Percentiles rank a stretch among this genome's conserved stretches.
Conservation (phyloP, 1,284 basidiomycete species). For the Ceratobasidium sp. region DNA sequence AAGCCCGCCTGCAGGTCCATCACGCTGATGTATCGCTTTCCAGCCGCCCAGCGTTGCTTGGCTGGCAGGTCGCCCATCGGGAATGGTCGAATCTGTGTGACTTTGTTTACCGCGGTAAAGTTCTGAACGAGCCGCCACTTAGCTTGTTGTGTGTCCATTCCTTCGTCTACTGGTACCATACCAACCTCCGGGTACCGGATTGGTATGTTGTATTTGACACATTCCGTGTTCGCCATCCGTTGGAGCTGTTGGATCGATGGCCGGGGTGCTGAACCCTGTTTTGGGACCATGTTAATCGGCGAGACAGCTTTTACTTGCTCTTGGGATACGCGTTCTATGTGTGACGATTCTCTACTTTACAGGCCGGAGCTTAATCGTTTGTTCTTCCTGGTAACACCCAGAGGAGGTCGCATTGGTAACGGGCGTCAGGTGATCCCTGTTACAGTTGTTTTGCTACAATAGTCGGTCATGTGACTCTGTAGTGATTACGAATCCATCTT, state of each 20-base stretch:
- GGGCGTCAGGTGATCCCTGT: too few species aligned
- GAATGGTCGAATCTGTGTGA: slow-evolving; percentile 43
- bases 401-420: too few species aligned
- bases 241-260: slow-evolving; percentile 33
- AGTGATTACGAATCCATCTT: too few species aligned
- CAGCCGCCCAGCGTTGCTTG: slow-evolving; percentile 35
- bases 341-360: too few species aligned
- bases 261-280: slow-evolving; percentile 36
- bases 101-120: slow-evolving; percentile 45
- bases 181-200: background rate
- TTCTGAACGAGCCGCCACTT: slow-evolving; percentile 46
- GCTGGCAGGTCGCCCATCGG: slow-evolving; percentile 28
- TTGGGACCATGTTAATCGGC: slow-evolving; percentile 44
- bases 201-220: background rate
- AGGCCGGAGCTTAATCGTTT: too few species aligned
- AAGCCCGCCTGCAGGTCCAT: slow-evolving; percentile 41
- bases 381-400: too few species aligned
- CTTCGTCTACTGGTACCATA: background rate
- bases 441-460: too few species aligned
- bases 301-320: slow-evolving; percentile 44
- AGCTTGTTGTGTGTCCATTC: background rate
- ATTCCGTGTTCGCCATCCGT: slow-evolving; percentile 42
- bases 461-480: too few species aligned
- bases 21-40: slow-evolving; percentile 37
- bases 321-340: slow-evolving; percentile 35